Conservation (phyloP, 148 eudicot species). For the Rhododendron simsii region DNA sequence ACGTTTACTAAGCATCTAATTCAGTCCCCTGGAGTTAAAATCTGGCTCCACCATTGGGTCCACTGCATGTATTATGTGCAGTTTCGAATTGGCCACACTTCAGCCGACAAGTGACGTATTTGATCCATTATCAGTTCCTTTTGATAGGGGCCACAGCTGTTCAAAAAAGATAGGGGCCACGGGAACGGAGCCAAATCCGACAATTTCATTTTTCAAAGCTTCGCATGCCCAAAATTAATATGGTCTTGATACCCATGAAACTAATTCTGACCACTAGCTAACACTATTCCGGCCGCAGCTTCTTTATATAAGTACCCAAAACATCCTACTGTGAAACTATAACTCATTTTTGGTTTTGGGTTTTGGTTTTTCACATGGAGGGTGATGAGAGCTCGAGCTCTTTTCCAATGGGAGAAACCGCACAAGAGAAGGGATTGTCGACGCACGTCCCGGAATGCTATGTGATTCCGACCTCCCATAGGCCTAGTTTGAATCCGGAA, state of each 20-base stretch:
- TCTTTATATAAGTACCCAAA: background rate
- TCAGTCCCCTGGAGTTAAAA: no score
- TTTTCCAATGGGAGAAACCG: background rate
- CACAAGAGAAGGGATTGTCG: background rate
- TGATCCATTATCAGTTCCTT: background rate
- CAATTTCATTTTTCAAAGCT: no score
- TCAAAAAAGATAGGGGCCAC: no score
- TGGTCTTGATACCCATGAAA: no score
- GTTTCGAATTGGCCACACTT: background rate
- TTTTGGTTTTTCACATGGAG: background rate
- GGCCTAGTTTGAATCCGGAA: background rate
- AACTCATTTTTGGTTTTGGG: background rate
- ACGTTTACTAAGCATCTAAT: no score
- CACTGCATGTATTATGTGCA: background rate
- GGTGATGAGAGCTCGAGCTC: background rate
- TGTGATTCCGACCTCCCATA: background rate
- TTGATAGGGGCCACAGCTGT: background rate
- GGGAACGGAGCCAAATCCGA: no score
- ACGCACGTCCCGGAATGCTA: background rate
- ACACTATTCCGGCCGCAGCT: background rate
- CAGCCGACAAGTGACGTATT: background rate
- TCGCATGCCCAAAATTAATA: no score
- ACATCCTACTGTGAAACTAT: background rate
- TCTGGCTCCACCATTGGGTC: no score
- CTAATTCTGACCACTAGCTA: no score